Evolutionary conservation across 805 yeast genomes (phyloP).

Genomic region (Zygosaccharomyces rouxii): DNA sequence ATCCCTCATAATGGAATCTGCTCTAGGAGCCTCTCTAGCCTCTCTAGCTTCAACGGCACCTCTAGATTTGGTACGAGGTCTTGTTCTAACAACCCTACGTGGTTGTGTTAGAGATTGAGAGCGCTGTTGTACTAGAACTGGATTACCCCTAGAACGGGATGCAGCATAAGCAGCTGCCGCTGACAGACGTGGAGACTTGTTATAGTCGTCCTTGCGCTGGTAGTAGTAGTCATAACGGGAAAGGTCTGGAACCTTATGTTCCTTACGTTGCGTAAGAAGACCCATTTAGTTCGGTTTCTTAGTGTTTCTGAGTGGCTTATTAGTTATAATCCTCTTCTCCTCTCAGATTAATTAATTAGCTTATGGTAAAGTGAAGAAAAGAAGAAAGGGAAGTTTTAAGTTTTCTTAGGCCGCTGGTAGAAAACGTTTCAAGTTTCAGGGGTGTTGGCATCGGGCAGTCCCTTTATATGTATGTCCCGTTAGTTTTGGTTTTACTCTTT

Average conservation of each 20-base stretch:
- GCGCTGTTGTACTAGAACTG: conserved; percentile 5
- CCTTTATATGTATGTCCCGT: conserved; percentile 4
- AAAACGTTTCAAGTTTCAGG: background rate
- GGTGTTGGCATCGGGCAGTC: background rate
- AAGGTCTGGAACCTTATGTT: conserved; percentile 36
- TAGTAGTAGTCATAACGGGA: conserved; percentile 37
- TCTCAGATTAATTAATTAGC: background rate
- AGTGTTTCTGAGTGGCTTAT: background rate
- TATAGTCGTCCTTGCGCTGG: conserved; percentile 22
- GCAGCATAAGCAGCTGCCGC: conserved; percentile 35
- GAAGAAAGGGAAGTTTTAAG: background rate
- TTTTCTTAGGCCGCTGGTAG: background rate
- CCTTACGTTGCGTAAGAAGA: conserved; percentile 16
- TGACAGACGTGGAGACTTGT: conserved; percentile 20
- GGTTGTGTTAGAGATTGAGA: conserved; percentile 1
- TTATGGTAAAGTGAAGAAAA: background rate
- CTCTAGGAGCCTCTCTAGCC: conserved; percentile 18
- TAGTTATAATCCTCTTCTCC: background rate
- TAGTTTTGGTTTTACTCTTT: conserved; percentile 7
- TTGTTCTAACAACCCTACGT: conserved; percentile 7
- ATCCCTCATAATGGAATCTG: conserved; percentile 41
- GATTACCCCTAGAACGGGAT: conserved; percentile 6
- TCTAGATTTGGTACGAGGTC: background rate
- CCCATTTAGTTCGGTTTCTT: background rate
- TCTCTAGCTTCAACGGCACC: background rate